Percentiles rank a stretch among this genome's conserved stretches.
These are phyloP conservation scores for Coemansia sp. DNA, from an alignment of 192 early-diverging fungal species.

Conservation along the genomic window DNA sequence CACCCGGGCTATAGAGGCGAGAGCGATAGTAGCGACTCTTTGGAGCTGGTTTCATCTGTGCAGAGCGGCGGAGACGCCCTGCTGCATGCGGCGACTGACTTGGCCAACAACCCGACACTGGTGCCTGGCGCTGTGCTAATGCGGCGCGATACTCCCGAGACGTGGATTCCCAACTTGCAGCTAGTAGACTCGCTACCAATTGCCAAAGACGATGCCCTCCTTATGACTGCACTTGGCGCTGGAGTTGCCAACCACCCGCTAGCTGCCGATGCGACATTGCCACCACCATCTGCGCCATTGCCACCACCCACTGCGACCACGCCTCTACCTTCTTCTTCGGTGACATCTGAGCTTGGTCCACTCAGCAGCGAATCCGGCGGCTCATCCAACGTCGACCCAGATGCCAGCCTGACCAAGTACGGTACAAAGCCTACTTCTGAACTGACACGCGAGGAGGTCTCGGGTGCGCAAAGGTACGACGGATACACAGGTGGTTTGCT, in stretches of 20 bases:
- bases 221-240: background rate
- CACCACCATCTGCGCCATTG: background rate
- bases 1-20: background rate
- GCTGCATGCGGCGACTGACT: background rate
- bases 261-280: background rate
- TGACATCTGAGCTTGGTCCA: background rate
- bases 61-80: background rate
- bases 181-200: constrained; percentile 10
- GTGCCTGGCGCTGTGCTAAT: constrained; percentile 3
- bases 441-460: constrained; percentile 28
- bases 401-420: background rate
- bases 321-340: background rate
- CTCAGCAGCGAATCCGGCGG: background rate
- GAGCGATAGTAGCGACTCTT: background rate
- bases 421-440: constrained; percentile 22
- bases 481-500: constrained; percentile 57
- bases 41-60: background rate
- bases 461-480: constrained; percentile 38
- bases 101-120: constrained; percentile 3
- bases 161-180: background rate
- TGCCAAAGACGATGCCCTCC: background rate
- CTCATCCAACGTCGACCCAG: background rate
- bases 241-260: background rate
- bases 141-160: constrained; percentile 2
- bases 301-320: background rate